A percentile compares a stretch with the other conserved stretches of the same genome.
Evolutionary conservation across 2,329 filamentous ascomycete genomes (phyloP).

Genomic region (Sclerotinia nivalis): DNA sequence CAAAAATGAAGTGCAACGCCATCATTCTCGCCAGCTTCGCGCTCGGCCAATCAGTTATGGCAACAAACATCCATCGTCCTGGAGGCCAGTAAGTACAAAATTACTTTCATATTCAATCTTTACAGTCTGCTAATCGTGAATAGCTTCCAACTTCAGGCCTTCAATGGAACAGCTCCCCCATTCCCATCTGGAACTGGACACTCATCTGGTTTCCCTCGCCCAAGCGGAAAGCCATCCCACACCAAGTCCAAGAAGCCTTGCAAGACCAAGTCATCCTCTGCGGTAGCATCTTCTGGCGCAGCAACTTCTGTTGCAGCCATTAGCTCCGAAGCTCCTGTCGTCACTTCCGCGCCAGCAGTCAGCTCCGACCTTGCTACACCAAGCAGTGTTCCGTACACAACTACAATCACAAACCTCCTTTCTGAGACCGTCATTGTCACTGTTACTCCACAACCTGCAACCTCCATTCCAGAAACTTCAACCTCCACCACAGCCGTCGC

Average conservation of each 20-base stretch:
- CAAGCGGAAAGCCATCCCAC: conserved; percentile 7
- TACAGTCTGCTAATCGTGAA: not conserved
- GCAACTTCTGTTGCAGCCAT: not conserved
- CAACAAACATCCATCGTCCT: conserved; percentile 18
- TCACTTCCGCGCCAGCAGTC: not conserved
- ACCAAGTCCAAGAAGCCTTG: conserved; percentile 14
- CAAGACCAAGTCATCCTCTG: conserved; percentile 17
- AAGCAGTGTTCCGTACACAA: conserved; percentile 12
- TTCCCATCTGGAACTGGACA: conserved; percentile 13
- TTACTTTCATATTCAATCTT: not conserved
- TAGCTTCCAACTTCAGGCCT: conserved; percentile 11
- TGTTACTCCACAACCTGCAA: conserved; percentile 11
- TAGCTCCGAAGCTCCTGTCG: conserved; percentile 4
- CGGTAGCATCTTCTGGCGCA: not conserved
- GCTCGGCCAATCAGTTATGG: conserved; percentile 23
- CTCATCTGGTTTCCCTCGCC: conserved; percentile 2
- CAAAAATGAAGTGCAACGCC: conserved; percentile 23
- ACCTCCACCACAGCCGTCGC: not conserved
- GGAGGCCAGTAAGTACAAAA: conserved; percentile 19
- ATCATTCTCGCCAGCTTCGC: conserved; percentile 20
- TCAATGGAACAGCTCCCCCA: not conserved
- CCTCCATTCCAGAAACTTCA: not conserved
- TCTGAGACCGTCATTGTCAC: conserved; percentile 8
- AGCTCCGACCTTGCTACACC: not conserved
- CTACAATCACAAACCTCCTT: not conserved